phyloP scores from a whole-genome alignment of 2,329 filamentous ascomycete species.

The Colletotrichum eremochloae region DNA sequence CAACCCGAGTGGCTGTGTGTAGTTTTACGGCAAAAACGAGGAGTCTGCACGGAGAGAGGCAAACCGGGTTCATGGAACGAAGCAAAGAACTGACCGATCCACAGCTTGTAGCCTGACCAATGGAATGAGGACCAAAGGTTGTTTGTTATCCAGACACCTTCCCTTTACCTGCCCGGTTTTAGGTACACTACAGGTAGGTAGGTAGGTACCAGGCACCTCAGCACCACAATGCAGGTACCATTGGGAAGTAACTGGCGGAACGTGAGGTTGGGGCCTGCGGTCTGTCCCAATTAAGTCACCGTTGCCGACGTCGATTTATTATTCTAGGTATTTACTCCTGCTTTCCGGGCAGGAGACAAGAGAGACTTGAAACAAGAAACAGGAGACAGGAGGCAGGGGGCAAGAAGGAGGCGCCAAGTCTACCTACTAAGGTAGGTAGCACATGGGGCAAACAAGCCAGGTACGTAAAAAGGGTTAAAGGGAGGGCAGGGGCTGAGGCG shows the following conservation, averaged over 20 bases:
- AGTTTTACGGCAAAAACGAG: neutral
- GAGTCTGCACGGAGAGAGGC: constrained; percentile 9
- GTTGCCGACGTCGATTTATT: constrained; percentile 1
- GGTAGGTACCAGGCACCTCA: neutral
- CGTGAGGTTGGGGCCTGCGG: neutral
- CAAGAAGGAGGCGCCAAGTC: constrained; percentile 25
- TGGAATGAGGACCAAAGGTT: constrained; percentile 9
- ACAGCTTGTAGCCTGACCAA: neutral
- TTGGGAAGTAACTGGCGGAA: neutral
- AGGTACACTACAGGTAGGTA: neutral
- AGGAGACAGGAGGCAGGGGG: neutral
- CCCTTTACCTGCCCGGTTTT: neutral
- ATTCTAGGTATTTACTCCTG: neutral
- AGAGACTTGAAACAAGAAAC: neutral
- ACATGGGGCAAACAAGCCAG: constrained; percentile 18
- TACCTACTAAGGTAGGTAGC: neutral
- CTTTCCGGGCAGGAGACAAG: neutral
- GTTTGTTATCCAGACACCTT: neutral
- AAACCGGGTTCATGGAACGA: constrained; percentile 31
- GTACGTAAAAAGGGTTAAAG: constrained; percentile 2
- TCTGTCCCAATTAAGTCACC: neutral
- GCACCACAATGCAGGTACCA: neutral
- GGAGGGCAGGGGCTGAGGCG: neutral
- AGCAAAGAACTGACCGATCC: neutral
- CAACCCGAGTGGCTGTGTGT: constrained; percentile 22